Evolutionary conservation across 73 alveolate genomes (phyloP).

Genomic region (Loxodes magnus): DNA sequence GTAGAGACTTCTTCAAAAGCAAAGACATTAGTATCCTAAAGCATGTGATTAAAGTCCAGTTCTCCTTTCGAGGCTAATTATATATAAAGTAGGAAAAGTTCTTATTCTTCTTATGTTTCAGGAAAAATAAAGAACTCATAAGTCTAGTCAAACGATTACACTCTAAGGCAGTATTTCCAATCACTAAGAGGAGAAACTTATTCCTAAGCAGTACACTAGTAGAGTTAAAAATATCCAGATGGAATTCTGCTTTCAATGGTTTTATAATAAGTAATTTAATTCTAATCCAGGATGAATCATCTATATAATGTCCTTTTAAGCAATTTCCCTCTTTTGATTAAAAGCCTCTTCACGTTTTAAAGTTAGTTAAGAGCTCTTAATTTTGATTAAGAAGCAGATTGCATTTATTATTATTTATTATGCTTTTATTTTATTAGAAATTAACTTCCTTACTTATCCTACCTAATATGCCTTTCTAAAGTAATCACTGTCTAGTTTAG

Average conservation of each 20-base stretch:
- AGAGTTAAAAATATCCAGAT: background rate
- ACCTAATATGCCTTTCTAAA: too few relatives aligned
- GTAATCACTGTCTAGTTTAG: too few relatives aligned
- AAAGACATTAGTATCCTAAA: background rate
- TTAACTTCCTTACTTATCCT: too few relatives aligned
- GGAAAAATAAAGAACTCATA: slow-evolving; percentile 9
- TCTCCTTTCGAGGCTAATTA: slow-evolving; percentile 2
- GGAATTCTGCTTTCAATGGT: background rate
- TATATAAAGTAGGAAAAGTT: background rate
- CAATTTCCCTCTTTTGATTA: slow-evolving; percentile 6
- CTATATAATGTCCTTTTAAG: background rate
- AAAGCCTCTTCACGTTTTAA: background rate
- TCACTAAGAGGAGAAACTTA: background rate
- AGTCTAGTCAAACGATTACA: background rate
- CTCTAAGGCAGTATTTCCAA: background rate
- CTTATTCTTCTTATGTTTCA: background rate
- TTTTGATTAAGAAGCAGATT: too few relatives aligned
- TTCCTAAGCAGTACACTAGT: background rate
- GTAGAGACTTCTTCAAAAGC: background rate
- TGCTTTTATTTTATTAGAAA: too few relatives aligned
- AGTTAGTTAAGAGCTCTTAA: background rate
- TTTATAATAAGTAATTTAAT: background rate
- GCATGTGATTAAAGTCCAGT: background rate
- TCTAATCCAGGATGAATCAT: background rate
- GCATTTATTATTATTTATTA: too few relatives aligned